Conservation (phyloP, 2,329 filamentous ascomycete genomes). For the Aspergillus pseudotamarii region DNA sequence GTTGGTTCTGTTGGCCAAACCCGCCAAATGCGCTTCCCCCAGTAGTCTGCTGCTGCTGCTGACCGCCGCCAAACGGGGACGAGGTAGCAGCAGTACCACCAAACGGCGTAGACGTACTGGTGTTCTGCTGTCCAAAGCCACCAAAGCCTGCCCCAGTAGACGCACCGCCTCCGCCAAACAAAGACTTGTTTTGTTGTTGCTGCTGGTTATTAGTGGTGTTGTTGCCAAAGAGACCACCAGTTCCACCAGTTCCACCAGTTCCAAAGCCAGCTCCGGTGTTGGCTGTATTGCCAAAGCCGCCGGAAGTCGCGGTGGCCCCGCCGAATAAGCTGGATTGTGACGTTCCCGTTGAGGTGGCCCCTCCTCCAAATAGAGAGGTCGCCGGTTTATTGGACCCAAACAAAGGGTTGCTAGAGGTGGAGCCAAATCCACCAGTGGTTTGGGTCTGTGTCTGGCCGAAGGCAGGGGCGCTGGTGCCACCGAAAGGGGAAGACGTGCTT, state of each 20-base stretch:
- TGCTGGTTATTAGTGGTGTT: slow-evolving; percentile 33
- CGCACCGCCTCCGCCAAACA: slow-evolving; percentile 37
- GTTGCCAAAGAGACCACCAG: slow-evolving; percentile 45
- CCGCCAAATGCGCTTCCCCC: slow-evolving; percentile 47
- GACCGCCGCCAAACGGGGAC: slow-evolving; percentile 47
- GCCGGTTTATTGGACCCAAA: slow-evolving; percentile 50
- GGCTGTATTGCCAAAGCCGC: slow-evolving; percentile 33
- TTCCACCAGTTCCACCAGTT: slow-evolving; percentile 33
- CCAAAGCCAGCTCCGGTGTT: slow-evolving; percentile 34
- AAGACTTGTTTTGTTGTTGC: slow-evolving; percentile 38
- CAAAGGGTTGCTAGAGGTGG: slow-evolving; percentile 38
- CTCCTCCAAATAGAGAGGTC: slow-evolving; percentile 39
- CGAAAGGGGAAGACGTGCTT: slow-evolving; percentile 46
- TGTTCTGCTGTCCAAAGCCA: slow-evolving; percentile 42
- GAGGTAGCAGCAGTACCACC: slow-evolving; percentile 43
- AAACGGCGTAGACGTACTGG: slow-evolving; percentile 43
- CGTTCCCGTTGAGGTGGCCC: slow-evolving; percentile 26
- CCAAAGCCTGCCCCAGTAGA: slow-evolving; percentile 38
- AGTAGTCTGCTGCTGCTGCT: slow-evolving; percentile 11
- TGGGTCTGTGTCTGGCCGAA: slow-evolving; percentile 50
- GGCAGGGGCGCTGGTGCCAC: slow-evolving; percentile 39
- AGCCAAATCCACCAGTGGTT: slow-evolving; percentile 43
- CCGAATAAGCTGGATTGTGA: slow-evolving; percentile 45
- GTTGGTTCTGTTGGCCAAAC: slow-evolving; percentile 43
- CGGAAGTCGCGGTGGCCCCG: slow-evolving; percentile 38